phyloP scores from a whole-genome alignment of 2,329 filamentous ascomycete species.

The Periconia digitata region DNA sequence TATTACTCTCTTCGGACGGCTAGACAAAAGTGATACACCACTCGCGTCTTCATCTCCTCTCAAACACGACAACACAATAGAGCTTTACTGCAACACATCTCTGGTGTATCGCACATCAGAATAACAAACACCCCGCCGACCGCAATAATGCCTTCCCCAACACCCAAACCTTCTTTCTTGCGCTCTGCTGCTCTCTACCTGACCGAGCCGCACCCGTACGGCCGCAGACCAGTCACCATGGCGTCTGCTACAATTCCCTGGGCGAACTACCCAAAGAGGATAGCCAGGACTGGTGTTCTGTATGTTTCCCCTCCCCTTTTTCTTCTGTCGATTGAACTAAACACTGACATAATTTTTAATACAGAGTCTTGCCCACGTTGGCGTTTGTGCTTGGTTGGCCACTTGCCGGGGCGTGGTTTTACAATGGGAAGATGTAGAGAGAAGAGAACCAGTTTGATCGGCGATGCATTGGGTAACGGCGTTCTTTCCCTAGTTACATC shows the following conservation, averaged over 20 bases:
- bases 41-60: no score
- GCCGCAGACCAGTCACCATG: slow-evolving; percentile 29
- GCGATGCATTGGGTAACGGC: no score
- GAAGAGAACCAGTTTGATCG: no score
- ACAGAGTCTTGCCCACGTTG: slow-evolving; percentile 32
- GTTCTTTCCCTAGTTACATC: no score
- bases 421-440: slow-evolving; percentile 18
- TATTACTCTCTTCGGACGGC: no score
- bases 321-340: no score
- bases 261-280: slow-evolving; percentile 21
- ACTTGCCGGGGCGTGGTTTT: slow-evolving; percentile 24
- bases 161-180: slow-evolving; percentile 36
- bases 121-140: background rate
- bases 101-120: no score
- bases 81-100: no score
- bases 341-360: no score
- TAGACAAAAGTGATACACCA: no score
- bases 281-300: slow-evolving; percentile 27
- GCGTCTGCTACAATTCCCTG: slow-evolving; percentile 27
- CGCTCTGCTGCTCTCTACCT: slow-evolving; percentile 34
- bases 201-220: slow-evolving; percentile 40
- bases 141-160: background rate
- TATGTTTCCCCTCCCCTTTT: slow-evolving; percentile 17
- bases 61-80: no score
- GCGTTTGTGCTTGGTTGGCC: slow-evolving; percentile 38